phyloP scores from a whole-genome alignment of 2,329 filamentous ascomycete genomes.

The Fusarium sp. region DNA sequence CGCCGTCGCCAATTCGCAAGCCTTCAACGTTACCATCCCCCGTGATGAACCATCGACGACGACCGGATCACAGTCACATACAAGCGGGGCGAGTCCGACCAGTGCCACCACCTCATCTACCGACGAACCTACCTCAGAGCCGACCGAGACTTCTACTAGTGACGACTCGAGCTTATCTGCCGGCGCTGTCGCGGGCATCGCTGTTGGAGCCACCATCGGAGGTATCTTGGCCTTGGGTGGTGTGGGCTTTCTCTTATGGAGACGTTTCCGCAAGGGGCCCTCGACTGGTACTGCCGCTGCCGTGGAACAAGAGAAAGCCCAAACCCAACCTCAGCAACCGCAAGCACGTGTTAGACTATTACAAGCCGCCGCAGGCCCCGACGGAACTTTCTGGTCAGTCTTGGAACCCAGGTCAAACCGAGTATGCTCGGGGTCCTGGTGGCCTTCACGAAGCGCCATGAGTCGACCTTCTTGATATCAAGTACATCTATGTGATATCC shows the following conservation, averaged over 20 bases:
- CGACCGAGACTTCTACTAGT: background rate
- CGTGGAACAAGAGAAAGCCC: conserved; percentile 1
- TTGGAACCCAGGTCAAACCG: conserved; percentile 16
- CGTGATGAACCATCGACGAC: conserved; percentile 7
- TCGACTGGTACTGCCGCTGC: conserved; percentile 8
- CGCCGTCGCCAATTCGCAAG: conserved; percentile 25
- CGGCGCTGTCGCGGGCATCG: conserved; percentile 43
- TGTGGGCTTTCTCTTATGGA: conserved; percentile 41
- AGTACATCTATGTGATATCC: background rate
- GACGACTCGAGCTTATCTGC: conserved; percentile 21
- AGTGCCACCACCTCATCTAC: conserved; percentile 8
- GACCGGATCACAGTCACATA: background rate
- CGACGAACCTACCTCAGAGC: background rate
- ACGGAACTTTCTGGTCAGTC: conserved; percentile 28
- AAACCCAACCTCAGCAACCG: conserved; percentile 14
- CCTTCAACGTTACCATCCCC: conserved; percentile 39
- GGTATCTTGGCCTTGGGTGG: conserved; percentile 31
- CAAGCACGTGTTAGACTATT: conserved; percentile 8
- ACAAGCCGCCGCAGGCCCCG: conserved; percentile 17
- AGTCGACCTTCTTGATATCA: background rate
- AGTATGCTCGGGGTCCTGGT: conserved; percentile 13
- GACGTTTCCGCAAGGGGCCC: conserved; percentile 18
- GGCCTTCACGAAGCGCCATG: conserved; percentile 34
- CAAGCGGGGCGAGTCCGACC: background rate
- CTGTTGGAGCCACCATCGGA: conserved; percentile 38